Evolutionary conservation across 176 grass and related monocot species (phyloP).

Genomic region (Paspalum vaginatum): DNA sequence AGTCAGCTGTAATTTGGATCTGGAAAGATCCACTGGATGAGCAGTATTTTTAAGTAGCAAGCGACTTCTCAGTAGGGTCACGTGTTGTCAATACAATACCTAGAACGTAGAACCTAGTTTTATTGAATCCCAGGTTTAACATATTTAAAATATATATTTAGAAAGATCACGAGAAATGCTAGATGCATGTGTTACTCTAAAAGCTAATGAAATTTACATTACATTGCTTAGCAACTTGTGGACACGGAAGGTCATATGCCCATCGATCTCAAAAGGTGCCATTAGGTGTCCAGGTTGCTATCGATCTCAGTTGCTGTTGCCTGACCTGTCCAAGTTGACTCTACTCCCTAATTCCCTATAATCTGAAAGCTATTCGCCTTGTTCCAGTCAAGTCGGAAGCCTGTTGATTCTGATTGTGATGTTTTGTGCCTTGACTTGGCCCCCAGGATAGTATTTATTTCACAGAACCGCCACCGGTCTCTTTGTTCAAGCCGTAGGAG

Average conservation of each 20-base stretch:
- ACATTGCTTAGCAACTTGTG: conserved; percentile 31
- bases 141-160: conserved; percentile 18
- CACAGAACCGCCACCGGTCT: conserved; percentile 15
- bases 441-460: conserved; percentile 24
- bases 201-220: conserved; percentile 34
- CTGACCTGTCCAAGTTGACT: conserved; percentile 35
- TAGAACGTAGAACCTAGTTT: not conserved
- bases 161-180: not conserved
- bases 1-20: conserved; percentile 28
- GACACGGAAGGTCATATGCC: conserved; percentile 15
- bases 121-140: not conserved
- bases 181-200: not conserved
- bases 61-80: conserved; percentile 20
- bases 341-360: conserved; percentile 1
- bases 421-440: conserved; percentile 20
- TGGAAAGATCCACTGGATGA: not conserved
- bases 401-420: not conserved
- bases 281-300: conserved; percentile 36
- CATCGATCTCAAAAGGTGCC: conserved; percentile 3
- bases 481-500: conserved; percentile 41
- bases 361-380: not conserved
- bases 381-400: conserved; percentile 30
- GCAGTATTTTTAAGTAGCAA: conserved; percentile 12
- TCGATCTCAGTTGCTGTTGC: conserved; percentile 36
- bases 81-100: not conserved